phyloP scores from a whole-genome alignment of 257 asterid species.

The Ilex aquifolium region DNA sequence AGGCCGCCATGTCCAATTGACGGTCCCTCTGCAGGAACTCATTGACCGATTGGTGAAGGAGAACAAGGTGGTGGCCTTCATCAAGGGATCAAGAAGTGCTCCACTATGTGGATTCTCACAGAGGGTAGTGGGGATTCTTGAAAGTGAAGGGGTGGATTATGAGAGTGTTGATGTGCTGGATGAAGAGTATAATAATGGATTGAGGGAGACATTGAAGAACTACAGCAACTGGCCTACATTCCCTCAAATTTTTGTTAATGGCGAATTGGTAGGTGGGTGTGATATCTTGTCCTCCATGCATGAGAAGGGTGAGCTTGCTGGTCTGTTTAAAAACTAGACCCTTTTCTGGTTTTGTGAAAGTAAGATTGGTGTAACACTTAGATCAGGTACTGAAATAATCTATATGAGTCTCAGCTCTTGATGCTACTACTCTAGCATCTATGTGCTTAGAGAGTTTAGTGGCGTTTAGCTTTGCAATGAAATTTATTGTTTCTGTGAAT shows the following conservation, averaged over 20 bases:
- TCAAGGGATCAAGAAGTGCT: constrained; percentile 84
- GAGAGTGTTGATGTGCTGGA: constrained; percentile 90
- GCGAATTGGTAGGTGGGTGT: constrained; percentile 93
- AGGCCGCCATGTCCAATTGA: constrained; percentile 70
- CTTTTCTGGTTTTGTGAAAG: background rate
- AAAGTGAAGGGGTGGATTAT: constrained; percentile 72
- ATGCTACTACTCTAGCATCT: too few relatives aligned
- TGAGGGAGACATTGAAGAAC: constrained; percentile 82
- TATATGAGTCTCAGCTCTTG: too few relatives aligned
- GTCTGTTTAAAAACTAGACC: constrained; percentile 34
- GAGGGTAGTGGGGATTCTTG: constrained; percentile 64
- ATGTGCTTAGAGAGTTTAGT: too few relatives aligned
- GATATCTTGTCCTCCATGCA: constrained; percentile 87
- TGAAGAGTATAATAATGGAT: constrained; percentile 66
- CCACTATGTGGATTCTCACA: constrained; percentile 86
- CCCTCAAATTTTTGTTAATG: constrained; percentile 81
- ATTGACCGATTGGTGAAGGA: constrained; percentile 78
- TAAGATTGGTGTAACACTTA: background rate
- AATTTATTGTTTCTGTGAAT: too few relatives aligned
- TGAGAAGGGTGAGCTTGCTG: constrained; percentile 83
- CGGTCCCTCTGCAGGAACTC: constrained; percentile 72
- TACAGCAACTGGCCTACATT: constrained; percentile 96
- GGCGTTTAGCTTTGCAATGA: too few relatives aligned
- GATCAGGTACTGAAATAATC: background rate
- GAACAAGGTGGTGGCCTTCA: constrained; percentile 84